phyloP scores from a whole-genome alignment of 1,139 yeast species.

The Saccharomyces hybrid region DNA sequence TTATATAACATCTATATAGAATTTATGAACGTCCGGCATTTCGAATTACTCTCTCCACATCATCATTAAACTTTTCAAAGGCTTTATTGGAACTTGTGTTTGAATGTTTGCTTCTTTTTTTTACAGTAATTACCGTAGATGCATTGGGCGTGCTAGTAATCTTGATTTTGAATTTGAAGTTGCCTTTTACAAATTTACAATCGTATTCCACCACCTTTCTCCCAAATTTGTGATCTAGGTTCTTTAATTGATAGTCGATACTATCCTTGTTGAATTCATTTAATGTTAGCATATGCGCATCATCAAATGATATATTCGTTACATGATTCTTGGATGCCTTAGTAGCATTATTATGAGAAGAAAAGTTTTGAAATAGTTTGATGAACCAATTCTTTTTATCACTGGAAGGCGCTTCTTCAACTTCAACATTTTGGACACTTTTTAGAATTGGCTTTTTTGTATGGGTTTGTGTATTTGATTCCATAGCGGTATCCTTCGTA shows the following conservation, averaged over 20 bases:
- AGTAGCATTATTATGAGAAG: conserved; percentile 1
- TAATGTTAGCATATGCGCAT: conserved; percentile 23
- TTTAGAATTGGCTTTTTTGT: background rate
- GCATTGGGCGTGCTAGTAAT: conserved; percentile 10
- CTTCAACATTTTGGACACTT: background rate
- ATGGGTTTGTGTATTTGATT: background rate
- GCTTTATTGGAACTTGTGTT: conserved; percentile 9
- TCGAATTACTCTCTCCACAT: conserved; percentile 16
- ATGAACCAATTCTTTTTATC: background rate
- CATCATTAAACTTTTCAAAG: conserved; percentile 20
- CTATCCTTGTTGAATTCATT: conserved; percentile 23
- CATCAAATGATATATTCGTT: conserved; percentile 25
- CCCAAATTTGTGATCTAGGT: conserved; percentile 16
- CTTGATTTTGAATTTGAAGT: conserved; percentile 23
- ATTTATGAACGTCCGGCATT: conserved; percentile 7
- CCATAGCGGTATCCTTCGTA: background rate
- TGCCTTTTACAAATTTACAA: conserved; percentile 24
- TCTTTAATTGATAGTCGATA: conserved; percentile 23
- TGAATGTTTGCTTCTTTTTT: conserved; percentile 12
- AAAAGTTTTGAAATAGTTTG: background rate
- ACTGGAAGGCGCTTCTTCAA: background rate
- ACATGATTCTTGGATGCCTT: conserved; percentile 16
- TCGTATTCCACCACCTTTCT: conserved; percentile 25
- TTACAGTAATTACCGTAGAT: conserved; percentile 15
- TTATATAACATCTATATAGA: background rate